A percentile compares a stretch with the other conserved stretches of the same genome.
Conservation (phyloP, 2,329 filamentous ascomycete species). For the Emydomyces testavorans region DNA sequence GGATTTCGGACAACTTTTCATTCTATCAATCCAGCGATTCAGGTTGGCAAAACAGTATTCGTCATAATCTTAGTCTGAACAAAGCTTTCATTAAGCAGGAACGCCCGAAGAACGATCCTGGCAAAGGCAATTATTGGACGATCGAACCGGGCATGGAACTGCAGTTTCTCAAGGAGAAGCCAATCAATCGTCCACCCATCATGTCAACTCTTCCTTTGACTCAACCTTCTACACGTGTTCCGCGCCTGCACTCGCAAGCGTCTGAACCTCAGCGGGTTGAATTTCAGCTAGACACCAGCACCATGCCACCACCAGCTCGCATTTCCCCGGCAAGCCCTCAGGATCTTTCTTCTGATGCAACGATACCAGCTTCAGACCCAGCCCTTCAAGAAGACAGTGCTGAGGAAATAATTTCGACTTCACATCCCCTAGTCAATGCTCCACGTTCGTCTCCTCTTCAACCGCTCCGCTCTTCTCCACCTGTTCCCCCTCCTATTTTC, state of each 20-base stretch:
- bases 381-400: constrained; percentile 45
- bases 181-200: constrained; percentile 35
- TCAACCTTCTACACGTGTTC: constrained; percentile 18
- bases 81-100: constrained; percentile 95
- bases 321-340: constrained; percentile 20
- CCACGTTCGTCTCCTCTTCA: constrained; percentile 40
- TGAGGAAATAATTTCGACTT: constrained; percentile 27
- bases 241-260: constrained; percentile 1
- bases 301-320: constrained; percentile 11
- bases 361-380: constrained; percentile 59
- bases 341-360: constrained; percentile 66
- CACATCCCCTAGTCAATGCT: constrained; percentile 20
- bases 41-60: constrained; percentile 98
- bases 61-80: constrained; percentile 92
- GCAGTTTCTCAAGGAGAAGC: constrained; percentile 82
- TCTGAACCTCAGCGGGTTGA: constrained; percentile 5
- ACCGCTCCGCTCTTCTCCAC: constrained; percentile 78
- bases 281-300: constrained; percentile 12
- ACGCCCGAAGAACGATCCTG: constrained; percentile 89
- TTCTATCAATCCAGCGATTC: constrained; percentile 78
- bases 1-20: constrained; percentile 90
- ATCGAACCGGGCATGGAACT: constrained; percentile 83
- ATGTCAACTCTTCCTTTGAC: constrained; percentile 36
- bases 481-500: constrained; percentile 51
- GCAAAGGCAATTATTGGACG: constrained; percentile 95